These are phyloP conservation scores for Botrytis paeoniae DNA, from an alignment of 2,329 filamentous ascomycete species.

Conservation along the genomic window DNA sequence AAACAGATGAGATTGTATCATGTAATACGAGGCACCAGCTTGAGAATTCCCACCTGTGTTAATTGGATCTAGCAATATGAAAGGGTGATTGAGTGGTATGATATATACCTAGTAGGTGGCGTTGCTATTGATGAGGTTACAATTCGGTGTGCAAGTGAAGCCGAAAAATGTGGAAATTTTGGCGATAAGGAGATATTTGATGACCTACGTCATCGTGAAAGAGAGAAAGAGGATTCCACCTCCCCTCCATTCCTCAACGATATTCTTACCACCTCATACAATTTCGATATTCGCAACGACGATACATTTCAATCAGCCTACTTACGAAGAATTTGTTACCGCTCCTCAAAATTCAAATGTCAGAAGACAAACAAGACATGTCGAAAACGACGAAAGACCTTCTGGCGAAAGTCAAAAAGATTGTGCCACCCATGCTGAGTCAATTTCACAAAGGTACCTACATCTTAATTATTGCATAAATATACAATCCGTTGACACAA, in stretches of 20 bases:
- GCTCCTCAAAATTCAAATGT: constrained; percentile 27
- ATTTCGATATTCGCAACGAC: neutral
- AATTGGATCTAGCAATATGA: neutral
- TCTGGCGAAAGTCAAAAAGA: constrained; percentile 76
- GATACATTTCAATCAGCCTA: neutral
- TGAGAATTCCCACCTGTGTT: neutral
- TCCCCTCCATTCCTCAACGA: neutral
- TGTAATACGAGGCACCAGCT: neutral
- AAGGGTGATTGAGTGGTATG: neutral
- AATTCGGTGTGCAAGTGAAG: neutral
- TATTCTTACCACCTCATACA: neutral
- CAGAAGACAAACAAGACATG: constrained; percentile 47
- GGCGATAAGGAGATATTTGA: neutral
- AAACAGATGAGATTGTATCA: neutral
- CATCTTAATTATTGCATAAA: neutral
- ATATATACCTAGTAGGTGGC: neutral
- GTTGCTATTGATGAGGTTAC: neutral
- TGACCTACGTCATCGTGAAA: constrained; percentile 8
- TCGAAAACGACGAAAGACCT: constrained; percentile 70
- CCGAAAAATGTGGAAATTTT: neutral
- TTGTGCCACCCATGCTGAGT: constrained; percentile 92
- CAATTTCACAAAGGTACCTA: constrained; percentile 86
- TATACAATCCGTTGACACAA: constrained; percentile 16
- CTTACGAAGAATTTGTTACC: neutral
- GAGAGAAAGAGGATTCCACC: neutral